Conservation (phyloP, 83 land plant species). For the Picea abies region DNA sequence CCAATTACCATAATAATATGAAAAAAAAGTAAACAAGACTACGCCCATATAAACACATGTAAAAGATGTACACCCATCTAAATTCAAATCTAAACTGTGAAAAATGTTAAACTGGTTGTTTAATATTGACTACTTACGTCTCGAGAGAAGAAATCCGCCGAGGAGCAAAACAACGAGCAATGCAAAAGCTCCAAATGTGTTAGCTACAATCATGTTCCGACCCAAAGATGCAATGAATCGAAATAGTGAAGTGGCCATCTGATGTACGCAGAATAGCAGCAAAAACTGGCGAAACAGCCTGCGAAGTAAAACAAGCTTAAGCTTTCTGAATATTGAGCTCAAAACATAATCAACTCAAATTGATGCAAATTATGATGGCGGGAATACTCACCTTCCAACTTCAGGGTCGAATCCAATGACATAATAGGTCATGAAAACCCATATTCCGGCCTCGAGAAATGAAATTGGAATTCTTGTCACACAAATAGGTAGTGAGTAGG, state of each 20-base stretch:
- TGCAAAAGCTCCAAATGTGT: slow-evolving; percentile 43
- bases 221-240: slow-evolving; percentile 38
- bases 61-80: too few species aligned
- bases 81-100: too few species aligned
- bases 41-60: too few species aligned
- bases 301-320: not conserved
- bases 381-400: slow-evolving; percentile 39
- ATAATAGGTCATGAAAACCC: slow-evolving; percentile 74
- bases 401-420: slow-evolving; percentile 65
- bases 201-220: slow-evolving; percentile 39
- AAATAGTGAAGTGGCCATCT: slow-evolving; percentile 40
- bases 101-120: too few species aligned
- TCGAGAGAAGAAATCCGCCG: slow-evolving; percentile 40
- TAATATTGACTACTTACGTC: slow-evolving; percentile 25
- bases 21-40: too few species aligned
- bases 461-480: slow-evolving; percentile 59
- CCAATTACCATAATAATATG: too few species aligned
- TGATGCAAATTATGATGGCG: too few species aligned
- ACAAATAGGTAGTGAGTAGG: slow-evolving; percentile 63
- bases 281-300: slow-evolving; percentile 51
- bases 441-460: slow-evolving; percentile 45
- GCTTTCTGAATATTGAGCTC: too few species aligned
- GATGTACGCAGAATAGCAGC: slow-evolving; percentile 36
- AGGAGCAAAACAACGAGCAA: slow-evolving; percentile 31
- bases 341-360: too few species aligned